A percentile compares a stretch with the other conserved stretches of the same genome.
phyloP scores from a whole-genome alignment of 352 stramenopile species.

The Globisporangium rhizosaccharum region DNA sequence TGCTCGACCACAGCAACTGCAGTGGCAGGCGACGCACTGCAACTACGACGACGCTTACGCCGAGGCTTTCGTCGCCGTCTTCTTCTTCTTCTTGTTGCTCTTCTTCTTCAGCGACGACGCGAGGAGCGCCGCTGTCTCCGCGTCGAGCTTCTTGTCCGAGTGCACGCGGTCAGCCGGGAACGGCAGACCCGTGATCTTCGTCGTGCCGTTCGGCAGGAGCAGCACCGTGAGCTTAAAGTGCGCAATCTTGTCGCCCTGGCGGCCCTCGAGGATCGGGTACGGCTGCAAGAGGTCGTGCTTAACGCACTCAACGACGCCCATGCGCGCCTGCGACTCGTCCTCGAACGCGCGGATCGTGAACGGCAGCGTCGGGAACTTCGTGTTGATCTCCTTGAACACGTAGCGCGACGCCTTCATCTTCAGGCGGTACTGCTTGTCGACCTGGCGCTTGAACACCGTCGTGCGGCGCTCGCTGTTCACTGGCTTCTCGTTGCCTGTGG shows the following conservation, averaged over 20 bases:
- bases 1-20: background rate
- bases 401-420: constrained; percentile 95
- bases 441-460: constrained; percentile 99
- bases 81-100: constrained; percentile 95
- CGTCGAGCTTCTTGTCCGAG: constrained; percentile 91
- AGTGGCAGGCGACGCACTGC: background rate
- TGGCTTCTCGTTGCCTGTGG: constrained; percentile 96
- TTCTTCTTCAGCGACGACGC: constrained; percentile 93
- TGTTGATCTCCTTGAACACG: constrained; percentile 97
- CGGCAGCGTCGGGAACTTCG: constrained; percentile 97
- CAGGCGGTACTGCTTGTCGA: constrained; percentile 96
- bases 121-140: constrained; percentile 90
- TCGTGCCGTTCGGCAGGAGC: constrained; percentile 93
- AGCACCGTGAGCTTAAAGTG: constrained; percentile 99
- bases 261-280: constrained; percentile 97
- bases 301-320: constrained; percentile 98
- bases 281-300: constrained; percentile 96
- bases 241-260: constrained; percentile 92
- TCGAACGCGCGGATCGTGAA: constrained; percentile 97
- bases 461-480: constrained; percentile 88
- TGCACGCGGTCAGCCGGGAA: constrained; percentile 88
- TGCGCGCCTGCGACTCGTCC: constrained; percentile 93
- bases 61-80: constrained; percentile 26
- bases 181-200: constrained; percentile 93
- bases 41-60: constrained; percentile 20